A percentile compares a stretch with the other conserved stretches of the same genome.
Evolutionary conservation across 176 grass and related monocot genomes (phyloP).

Genomic region (Triticum turgidum): DNA sequence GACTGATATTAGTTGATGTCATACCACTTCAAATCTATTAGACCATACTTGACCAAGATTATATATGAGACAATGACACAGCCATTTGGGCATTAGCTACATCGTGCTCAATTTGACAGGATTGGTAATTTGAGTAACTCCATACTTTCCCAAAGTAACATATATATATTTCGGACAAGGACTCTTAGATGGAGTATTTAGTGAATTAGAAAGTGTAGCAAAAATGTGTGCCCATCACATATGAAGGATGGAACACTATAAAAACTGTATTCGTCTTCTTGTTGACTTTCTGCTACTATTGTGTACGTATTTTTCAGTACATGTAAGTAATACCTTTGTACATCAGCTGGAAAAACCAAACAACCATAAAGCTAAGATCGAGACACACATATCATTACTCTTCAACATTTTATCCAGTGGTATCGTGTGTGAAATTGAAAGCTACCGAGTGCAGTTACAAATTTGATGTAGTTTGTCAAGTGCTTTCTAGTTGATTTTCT

Average conservation of each 20-base stretch:
- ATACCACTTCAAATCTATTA: background rate
- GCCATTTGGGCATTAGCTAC: background rate
- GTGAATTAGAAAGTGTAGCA: background rate
- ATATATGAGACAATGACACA: background rate
- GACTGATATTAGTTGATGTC: background rate
- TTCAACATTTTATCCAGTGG: background rate
- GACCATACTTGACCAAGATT: background rate
- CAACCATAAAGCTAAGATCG: background rate
- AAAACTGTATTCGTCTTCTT: background rate
- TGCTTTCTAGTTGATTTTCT: background rate
- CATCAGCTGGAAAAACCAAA: background rate
- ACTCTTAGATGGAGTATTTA: constrained; percentile 1
- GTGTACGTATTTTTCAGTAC: background rate
- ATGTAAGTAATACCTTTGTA: constrained; percentile 7
- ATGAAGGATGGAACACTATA: constrained; percentile 13
- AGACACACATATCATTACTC: background rate
- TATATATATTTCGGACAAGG: background rate
- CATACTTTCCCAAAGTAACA: background rate
- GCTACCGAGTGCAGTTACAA: background rate
- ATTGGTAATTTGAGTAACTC: background rate
- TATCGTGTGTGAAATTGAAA: background rate
- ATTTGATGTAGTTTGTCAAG: background rate
- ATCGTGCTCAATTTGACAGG: background rate
- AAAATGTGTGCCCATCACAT: background rate
- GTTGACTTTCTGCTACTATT: constrained; percentile 18